Evolutionary conservation across 2,329 filamentous ascomycete species (phyloP), one percentile per base, ranked within the genome.

Genomic region (Chrysosporium queenslandicum): DNA sequence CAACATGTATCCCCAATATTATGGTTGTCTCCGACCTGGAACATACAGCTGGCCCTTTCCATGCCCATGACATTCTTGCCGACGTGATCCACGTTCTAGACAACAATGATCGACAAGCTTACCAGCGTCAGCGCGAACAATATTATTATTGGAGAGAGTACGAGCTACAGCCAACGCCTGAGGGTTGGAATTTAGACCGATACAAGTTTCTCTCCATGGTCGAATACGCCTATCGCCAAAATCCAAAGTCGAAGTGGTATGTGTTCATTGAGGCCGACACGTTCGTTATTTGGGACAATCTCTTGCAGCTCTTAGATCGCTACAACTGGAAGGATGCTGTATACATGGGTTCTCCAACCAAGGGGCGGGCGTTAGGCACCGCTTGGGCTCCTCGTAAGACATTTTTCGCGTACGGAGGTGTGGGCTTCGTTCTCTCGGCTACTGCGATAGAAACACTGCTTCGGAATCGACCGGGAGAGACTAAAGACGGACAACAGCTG

Each of bases 121-220:
- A 45, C 25, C 42, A 30, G n/a, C 20, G 18, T 5, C 27, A 50
- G 18, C 34, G 36, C 4, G 37, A 41, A 18, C 34, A 43, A 14
- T 45, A 45, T n/a, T 45, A 30, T 14, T 45, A 45, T 25, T 18
- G 42, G 14, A 45, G 14, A 11, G 42, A 45, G 3, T 29, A 41
- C 8, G 39, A 41, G n/a, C 39, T 30, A 3, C 16, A 45, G 12
- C 42, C 42, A 11, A 29, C 42, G 6, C 3, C 12, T 2, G 27
- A 30, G 7, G 42, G 42, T 16, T 45, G 42, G 42, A 45, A 45
- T 3, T 11, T 45, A 14, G 42, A 45, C 23, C 16, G 25, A 16
- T 45, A 45, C 27, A 45, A 45, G n/a, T 45, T 45, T 32, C 21
- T 45, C 2, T n/a, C 42, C 4, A 45, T 45, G 42, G 27, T 45